These are phyloP conservation scores for Lindgomyces ingoldianus DNA, from an alignment of 495 filamentous ascomycete species.

Conservation along the genomic window DNA sequence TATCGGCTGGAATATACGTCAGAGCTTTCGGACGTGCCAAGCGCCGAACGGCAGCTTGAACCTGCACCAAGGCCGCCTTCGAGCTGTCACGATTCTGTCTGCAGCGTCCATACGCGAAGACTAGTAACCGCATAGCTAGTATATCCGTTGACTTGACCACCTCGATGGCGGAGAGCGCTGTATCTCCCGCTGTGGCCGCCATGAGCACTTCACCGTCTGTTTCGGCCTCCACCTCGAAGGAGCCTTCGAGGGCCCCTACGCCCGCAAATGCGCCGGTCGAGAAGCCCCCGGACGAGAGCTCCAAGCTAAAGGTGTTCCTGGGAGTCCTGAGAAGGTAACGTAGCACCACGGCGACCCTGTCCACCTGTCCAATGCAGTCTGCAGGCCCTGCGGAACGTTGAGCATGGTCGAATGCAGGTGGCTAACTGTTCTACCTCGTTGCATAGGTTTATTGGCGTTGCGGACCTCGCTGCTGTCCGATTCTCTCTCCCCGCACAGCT, in stretches of 20 bases:
- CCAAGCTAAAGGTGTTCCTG: conserved; percentile 81
- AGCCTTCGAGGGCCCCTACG: conserved; percentile 32
- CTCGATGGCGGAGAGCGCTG: conserved; percentile 25
- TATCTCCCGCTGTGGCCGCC: conserved; percentile 7
- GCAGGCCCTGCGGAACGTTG: neutral
- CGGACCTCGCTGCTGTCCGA: conserved; percentile 91
- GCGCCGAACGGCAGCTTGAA: conserved; percentile 11
- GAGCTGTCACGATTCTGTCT: no score
- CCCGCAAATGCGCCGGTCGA: conserved; percentile 48
- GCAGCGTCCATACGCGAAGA: no score
- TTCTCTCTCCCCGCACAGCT: conserved; percentile 96
- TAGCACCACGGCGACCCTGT: no score
- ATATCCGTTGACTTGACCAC: no score
- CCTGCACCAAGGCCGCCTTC: no score
- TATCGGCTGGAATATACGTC: neutral
- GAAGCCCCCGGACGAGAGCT: conserved; percentile 73
- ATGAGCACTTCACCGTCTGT: conserved; percentile 9
- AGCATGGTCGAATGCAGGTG: neutral
- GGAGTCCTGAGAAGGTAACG: conserved; percentile 74
- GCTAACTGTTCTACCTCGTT: neutral
- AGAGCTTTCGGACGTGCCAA: conserved; percentile 16
- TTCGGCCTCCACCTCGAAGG: conserved; percentile 19
- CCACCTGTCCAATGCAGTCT: neutral
- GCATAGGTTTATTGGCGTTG: conserved; percentile 82
- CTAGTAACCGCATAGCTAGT: no score